A percentile compares a stretch with the other conserved stretches of the same genome.
Conservation (phyloP, 768 basidiomycete genomes). For the Boletus huronensis region DNA sequence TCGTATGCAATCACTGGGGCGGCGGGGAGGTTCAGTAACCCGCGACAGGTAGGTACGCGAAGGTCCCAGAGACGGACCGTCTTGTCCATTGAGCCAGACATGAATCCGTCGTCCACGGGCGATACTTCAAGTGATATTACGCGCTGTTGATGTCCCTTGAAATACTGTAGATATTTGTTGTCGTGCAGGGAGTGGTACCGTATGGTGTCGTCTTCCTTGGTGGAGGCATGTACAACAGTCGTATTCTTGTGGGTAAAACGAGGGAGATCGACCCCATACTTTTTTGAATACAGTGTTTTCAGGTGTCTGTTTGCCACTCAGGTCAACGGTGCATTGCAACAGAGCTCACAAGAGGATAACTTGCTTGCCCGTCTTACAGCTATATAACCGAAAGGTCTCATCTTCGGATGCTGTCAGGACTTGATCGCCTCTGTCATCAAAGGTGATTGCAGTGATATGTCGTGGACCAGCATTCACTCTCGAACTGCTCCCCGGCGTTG, state of each 20-base stretch:
- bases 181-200: conserved; percentile 94
- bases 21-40: conserved; percentile 70
- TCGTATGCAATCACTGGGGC: conserved; percentile 84
- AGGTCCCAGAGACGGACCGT: conserved; percentile 97
- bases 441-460: conserved; percentile 84
- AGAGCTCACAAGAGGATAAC: conserved; percentile 38
- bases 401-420: conserved; percentile 88
- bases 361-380: conserved; percentile 89
- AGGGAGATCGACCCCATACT: conserved; percentile 93
- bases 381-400: conserved; percentile 88
- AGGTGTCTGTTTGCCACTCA: conserved; percentile 47
- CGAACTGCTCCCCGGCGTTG: conserved; percentile 39
- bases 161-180: conserved; percentile 95
- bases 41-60: conserved; percentile 71
- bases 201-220: conserved; percentile 92
- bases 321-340: conserved; percentile 27
- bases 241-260: conserved; percentile 91
- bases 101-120: conserved; percentile 91
- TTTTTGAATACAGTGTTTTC: conserved; percentile 86
- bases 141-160: conserved; percentile 87
- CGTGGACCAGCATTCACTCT: conserved; percentile 45
- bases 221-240: conserved; percentile 85
- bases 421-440: conserved; percentile 87
- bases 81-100: conserved; percentile 91
- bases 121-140: conserved; percentile 91